Base-by-base conservation (phyloP, 306 rosid species). In the Cucurbita argyrosperma region DNA sequence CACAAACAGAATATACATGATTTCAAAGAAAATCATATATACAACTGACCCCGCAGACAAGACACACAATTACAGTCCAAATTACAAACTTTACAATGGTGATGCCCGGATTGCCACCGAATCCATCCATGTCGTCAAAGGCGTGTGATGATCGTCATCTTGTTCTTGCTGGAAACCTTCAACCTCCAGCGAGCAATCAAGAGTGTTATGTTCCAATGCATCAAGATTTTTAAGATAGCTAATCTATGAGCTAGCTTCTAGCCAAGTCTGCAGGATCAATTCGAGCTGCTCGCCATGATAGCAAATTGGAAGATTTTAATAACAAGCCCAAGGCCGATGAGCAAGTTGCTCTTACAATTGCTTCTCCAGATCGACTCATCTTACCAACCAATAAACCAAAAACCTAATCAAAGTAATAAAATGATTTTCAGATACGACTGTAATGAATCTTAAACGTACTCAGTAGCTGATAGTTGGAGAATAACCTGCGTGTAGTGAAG, bases 331-430 rank as follows among this genome's bases (percentile, higher is more conserved):
- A 81, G 42, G 98, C 92, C 6, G 92, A 81, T 68, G 90, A 86
- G 78, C 97, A 80, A 10, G 98, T 89, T 72, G 97, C 97, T 87
- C 98, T 90, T 55, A 90, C 97, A 37, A 88, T 80, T 57, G 86
- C 87, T 82, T 89, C 98, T 7, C 88, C 79, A 18, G 97, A 94
- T 60, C 83, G 90, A 67, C 94, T 86, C 90, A 90, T 75, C 82
- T 86, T 83, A 12, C 97, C 91, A 79, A 94, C 87, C 78, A 94
- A 76, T 77, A 84, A 78, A 64, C 86, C 94, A 61, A 94, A 90
- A 35, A 94, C 92, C 98, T 94, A 72, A 70, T 76, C 63, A 60
- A 81, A 79, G 74, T 43, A 79, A 15, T 15, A 68, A 47, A n/a
- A 23, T 26, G 45, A 67, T 68, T 26, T 68, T 68, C 42, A 68